These are phyloP conservation scores for Clitoria ternatea DNA, from an alignment of 306 rosid genomes.

Conservation along the genomic window DNA sequence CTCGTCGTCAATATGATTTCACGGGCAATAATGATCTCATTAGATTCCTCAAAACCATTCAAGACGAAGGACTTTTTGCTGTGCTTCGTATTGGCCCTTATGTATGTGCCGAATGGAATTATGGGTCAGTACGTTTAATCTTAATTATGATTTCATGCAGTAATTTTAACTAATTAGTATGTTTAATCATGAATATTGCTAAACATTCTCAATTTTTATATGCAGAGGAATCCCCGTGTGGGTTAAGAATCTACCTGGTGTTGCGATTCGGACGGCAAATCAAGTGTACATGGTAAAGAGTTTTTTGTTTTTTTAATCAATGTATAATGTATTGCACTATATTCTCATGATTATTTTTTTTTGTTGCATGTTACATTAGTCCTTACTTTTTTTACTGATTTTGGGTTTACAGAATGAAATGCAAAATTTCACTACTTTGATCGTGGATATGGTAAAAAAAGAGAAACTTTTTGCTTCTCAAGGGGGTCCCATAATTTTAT, in stretches of 20 bases:
- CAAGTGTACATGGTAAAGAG: conserved; percentile 41
- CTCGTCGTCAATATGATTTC: conserved; percentile 43
- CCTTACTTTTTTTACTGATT: not conserved
- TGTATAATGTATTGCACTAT: too few relatives aligned
- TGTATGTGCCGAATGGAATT: conserved; percentile 56
- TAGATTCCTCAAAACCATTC: conserved; percentile 47
- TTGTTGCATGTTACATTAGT: not conserved
- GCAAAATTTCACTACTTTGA: conserved; percentile 24
- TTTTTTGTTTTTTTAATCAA: not conserved
- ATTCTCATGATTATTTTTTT: not conserved
- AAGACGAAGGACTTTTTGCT: conserved; percentile 44
- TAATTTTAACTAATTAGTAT: not conserved
- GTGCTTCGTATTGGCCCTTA: conserved; percentile 62
- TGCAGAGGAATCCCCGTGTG: conserved; percentile 54
- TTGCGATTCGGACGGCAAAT: conserved; percentile 45
- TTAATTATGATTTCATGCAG: not conserved
- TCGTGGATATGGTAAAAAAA: conserved; percentile 37
- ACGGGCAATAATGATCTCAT: conserved; percentile 36
- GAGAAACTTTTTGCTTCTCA: conserved; percentile 59
- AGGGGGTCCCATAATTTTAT: conserved; percentile 53
- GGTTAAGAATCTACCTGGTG: conserved; percentile 51
- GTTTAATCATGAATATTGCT: not conserved
- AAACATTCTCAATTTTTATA: not conserved
- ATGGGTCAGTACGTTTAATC: conserved; percentile 39
- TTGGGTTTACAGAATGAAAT: conserved; percentile 17